Conservation (phyloP, 139 green algal genomes). For the Chlamydomonas urium region DNA sequence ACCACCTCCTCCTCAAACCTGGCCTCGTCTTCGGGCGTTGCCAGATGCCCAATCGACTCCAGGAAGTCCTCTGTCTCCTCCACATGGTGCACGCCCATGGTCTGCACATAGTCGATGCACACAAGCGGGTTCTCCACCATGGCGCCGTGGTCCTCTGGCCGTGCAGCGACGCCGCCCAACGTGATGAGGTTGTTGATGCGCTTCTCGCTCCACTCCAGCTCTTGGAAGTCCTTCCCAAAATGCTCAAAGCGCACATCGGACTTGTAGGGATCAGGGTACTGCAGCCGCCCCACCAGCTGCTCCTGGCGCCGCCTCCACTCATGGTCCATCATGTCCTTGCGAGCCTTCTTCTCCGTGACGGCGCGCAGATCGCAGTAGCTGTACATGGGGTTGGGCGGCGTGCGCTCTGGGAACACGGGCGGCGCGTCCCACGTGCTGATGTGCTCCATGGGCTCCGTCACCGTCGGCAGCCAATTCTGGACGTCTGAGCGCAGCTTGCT, state of each 20-base stretch:
- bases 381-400: not conserved
- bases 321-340: not conserved
- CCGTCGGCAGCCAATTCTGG: not conserved
- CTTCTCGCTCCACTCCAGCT: slow-evolving; percentile 31
- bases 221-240: no score
- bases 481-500: not conserved
- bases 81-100: slow-evolving; percentile 30
- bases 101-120: slow-evolving; percentile 3
- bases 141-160: slow-evolving; percentile 23
- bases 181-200: slow-evolving; percentile 31
- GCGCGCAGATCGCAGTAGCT: not conserved
- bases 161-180: slow-evolving; percentile 20
- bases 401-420: not conserved
- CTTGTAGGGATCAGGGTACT: not conserved
- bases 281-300: not conserved
- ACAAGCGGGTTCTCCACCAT: slow-evolving; percentile 38
- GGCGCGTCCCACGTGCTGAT: not conserved
- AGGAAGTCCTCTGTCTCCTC: slow-evolving; percentile 47
- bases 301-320: not conserved
- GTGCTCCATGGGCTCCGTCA: not conserved
- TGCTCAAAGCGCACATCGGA: not conserved
- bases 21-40: not conserved
- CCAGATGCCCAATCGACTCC: slow-evolving; percentile 34
- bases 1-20: slow-evolving; percentile 28
- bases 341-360: not conserved